Evolutionary conservation across 176 grass and related monocot species (phyloP).

Genomic region (Musa troglodytarum): DNA sequence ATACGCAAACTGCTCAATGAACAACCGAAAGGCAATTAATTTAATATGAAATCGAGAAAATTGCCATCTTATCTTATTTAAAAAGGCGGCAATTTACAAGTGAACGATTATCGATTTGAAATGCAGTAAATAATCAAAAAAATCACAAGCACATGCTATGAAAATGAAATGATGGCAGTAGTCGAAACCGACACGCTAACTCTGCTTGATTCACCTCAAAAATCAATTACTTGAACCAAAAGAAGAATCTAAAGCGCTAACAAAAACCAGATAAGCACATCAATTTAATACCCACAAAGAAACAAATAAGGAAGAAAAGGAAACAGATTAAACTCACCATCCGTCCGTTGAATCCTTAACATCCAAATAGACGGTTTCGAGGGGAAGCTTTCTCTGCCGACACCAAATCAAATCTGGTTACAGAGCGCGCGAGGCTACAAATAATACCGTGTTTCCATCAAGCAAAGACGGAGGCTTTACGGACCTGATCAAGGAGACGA

Average conservation of each 20-base stretch:
- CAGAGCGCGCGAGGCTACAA: neutral
- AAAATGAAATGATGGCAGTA: too few species aligned
- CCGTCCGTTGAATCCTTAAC: conserved; percentile 52
- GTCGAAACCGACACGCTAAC: too few species aligned
- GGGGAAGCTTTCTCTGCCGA: conserved; percentile 62
- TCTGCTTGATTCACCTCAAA: too few species aligned
- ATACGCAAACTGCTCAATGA: too few species aligned
- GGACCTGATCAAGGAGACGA: conserved; percentile 86
- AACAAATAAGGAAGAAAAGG: neutral
- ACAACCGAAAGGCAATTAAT: too few species aligned
- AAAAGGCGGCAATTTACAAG: too few species aligned
- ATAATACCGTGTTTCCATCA: conserved; percentile 3
- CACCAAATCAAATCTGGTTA: conserved; percentile 1
- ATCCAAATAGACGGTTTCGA: conserved; percentile 56
- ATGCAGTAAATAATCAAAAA: too few species aligned
- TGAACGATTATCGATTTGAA: too few species aligned
- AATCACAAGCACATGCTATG: too few species aligned
- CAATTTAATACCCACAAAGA: neutral
- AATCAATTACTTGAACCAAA: too few species aligned
- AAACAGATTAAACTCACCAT: conserved; percentile 40
- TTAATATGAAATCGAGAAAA: too few species aligned
- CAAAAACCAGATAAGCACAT: neutral
- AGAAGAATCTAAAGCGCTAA: neutral
- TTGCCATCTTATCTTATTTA: too few species aligned
- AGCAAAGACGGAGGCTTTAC: conserved; percentile 9